Percentiles rank a stretch among this genome's conserved stretches.
These are phyloP conservation scores for Albugo candida DNA, from an alignment of 352 stramenopile genomes.

Conservation along the genomic window DNA sequence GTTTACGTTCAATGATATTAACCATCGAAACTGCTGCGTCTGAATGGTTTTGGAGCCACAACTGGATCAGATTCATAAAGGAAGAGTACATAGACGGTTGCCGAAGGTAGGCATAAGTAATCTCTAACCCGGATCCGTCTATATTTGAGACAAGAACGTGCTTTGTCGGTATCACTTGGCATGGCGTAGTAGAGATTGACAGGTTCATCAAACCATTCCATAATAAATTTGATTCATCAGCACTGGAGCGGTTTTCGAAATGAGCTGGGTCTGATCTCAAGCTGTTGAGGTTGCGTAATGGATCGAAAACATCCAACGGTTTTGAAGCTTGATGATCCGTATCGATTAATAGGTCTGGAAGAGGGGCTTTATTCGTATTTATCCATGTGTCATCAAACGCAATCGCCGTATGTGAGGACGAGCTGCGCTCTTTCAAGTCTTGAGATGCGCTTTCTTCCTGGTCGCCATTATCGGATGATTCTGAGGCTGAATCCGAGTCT, in stretches of 20 bases:
- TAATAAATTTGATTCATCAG: slow-evolving; percentile 3
- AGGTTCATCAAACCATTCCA: slow-evolving; percentile 38
- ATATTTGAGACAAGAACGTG: slow-evolving; percentile 31
- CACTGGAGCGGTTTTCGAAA: not conserved
- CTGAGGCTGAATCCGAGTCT: slow-evolving; percentile 14
- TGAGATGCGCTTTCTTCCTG: slow-evolving; percentile 11
- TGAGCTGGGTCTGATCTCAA: not conserved
- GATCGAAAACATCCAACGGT: slow-evolving; percentile 19
- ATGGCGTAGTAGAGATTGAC: slow-evolving; percentile 19
- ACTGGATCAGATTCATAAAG: slow-evolving; percentile 49
- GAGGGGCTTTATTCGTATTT: slow-evolving; percentile 1
- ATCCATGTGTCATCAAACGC: not conserved
- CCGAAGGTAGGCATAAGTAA: slow-evolving; percentile 49
- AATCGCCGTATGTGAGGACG: not conserved
- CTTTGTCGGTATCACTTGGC: slow-evolving; percentile 13
- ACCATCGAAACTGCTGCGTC: slow-evolving; percentile 34
- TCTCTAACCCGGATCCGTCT: slow-evolving; percentile 29
- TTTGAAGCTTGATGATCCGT: slow-evolving; percentile 15
- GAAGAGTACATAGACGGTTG: slow-evolving; percentile 33
- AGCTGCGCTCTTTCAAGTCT: slow-evolving; percentile 1
- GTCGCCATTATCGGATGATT: slow-evolving; percentile 26
- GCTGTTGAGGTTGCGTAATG: slow-evolving; percentile 12
- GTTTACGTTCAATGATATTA: slow-evolving; percentile 8
- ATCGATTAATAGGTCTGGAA: not conserved
- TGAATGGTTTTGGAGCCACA: slow-evolving; percentile 50